These are phyloP conservation scores for Phaeomoniella chlamydospora DNA, from an alignment of 2,329 filamentous ascomycete genomes.

Conservation along the genomic window DNA sequence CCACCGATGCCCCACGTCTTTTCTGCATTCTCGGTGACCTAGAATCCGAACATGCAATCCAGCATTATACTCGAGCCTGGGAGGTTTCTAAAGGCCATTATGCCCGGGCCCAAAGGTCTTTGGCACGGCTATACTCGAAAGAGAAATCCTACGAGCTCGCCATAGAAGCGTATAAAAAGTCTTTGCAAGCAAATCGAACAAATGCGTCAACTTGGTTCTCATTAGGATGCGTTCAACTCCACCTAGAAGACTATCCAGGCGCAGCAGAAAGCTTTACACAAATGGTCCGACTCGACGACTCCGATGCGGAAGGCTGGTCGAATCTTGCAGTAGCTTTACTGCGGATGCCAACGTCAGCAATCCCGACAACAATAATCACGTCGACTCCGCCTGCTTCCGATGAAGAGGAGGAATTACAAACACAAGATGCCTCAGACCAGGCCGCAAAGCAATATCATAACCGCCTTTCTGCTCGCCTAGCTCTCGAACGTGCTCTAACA, in stretches of 20 bases:
- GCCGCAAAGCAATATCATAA: slow-evolving; percentile 35
- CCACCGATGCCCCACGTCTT: slow-evolving; percentile 64
- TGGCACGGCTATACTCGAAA: slow-evolving; percentile 65
- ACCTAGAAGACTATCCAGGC: slow-evolving; percentile 59
- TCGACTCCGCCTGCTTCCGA: slow-evolving; percentile 7
- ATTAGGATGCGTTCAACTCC: slow-evolving; percentile 73
- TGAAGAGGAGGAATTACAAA: slow-evolving; percentile 15
- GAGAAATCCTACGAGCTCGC: slow-evolving; percentile 54
- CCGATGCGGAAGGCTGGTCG: slow-evolving; percentile 85
- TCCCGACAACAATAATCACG: slow-evolving; percentile 1
- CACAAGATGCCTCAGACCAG: slow-evolving; percentile 12
- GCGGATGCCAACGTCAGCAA: slow-evolving; percentile 30
- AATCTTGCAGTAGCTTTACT: slow-evolving; percentile 80
- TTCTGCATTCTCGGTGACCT: slow-evolving; percentile 92
- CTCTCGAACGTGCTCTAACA: slow-evolving; percentile 74
- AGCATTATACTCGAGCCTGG: slow-evolving; percentile 77
- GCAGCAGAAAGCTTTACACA: slow-evolving; percentile 74
- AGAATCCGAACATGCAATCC: slow-evolving; percentile 47
- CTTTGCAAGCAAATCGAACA: slow-evolving; percentile 64
- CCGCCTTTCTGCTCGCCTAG: slow-evolving; percentile 63
- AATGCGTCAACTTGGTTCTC: slow-evolving; percentile 80
- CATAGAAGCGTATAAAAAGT: slow-evolving; percentile 61
- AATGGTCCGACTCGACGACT: slow-evolving; percentile 71
- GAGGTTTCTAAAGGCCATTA: slow-evolving; percentile 67
- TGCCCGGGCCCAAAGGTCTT: slow-evolving; percentile 71